phyloP scores from a whole-genome alignment of 805 yeast species.

The Starmera caribaea region DNA sequence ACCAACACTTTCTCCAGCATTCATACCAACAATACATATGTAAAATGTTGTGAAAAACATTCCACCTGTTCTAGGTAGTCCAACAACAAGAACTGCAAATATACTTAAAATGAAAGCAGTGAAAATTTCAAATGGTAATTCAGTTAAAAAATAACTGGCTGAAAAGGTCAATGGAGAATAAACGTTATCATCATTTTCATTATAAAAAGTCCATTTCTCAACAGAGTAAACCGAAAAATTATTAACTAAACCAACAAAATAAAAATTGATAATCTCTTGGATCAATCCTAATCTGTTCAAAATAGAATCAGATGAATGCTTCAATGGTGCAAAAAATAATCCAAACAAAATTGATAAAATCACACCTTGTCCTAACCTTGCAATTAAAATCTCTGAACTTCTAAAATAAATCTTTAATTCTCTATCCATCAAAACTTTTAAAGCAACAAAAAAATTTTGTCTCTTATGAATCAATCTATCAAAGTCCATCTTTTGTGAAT shows the following conservation, averaged over 20 bases:
- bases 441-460: conserved; percentile 23
- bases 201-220: conserved; percentile 68
- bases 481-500: neutral
- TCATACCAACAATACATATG: conserved; percentile 42
- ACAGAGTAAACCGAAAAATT: conserved; percentile 68
- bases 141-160: conserved; percentile 46
- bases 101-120: conserved; percentile 50
- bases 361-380: conserved; percentile 55
- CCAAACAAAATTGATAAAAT: conserved; percentile 59
- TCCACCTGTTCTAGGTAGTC: conserved; percentile 53
- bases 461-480: conserved; percentile 21
- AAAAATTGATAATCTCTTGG: conserved; percentile 64
- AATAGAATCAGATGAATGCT: conserved; percentile 38
- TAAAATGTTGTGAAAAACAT: conserved; percentile 59
- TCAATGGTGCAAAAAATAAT: conserved; percentile 55
- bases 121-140: conserved; percentile 57
- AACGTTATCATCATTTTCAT: conserved; percentile 66
- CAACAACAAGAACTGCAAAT: conserved; percentile 59
- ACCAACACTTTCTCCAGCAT: conserved; percentile 77
- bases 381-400: conserved; percentile 48
- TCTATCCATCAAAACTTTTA: conserved; percentile 23
- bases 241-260: conserved; percentile 72
- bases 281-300: conserved; percentile 64
- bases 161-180: conserved; percentile 61
- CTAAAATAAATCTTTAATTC: conserved; percentile 30